Conservation (phyloP, 768 basidiomycete genomes). For the Boletellus emodensis region DNA sequence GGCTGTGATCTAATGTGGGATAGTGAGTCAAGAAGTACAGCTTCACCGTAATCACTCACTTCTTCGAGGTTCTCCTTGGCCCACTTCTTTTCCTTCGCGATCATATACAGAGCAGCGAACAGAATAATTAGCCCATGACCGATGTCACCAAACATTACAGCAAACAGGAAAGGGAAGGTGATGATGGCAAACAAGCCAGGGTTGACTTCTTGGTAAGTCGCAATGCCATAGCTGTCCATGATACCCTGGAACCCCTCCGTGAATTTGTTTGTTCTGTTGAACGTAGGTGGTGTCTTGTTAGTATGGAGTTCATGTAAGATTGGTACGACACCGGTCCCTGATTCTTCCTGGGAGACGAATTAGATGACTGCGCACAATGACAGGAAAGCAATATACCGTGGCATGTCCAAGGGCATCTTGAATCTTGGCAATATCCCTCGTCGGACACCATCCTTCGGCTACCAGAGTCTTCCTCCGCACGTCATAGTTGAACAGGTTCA, state of each 20-base stretch:
- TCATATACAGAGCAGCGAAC: conserved; percentile 76
- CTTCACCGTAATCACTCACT: conserved; percentile 35
- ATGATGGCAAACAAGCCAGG: conserved; percentile 89
- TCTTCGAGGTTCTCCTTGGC: conserved; percentile 73
- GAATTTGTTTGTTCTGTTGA: conserved; percentile 91
- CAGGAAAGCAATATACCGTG: conserved; percentile 47
- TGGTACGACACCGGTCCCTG: conserved; percentile 88
- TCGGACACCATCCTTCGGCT: conserved; percentile 97
- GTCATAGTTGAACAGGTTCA: conserved; percentile 96
- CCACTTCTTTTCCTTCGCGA: conserved; percentile 77
- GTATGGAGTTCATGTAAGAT: conserved; percentile 89
- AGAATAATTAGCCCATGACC: conserved; percentile 90
- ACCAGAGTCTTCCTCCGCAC: conserved; percentile 89
- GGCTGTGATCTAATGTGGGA: conserved; percentile 58
- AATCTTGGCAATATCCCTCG: conserved; percentile 81
- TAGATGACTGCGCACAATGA: neutral
- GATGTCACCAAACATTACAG: conserved; percentile 99
- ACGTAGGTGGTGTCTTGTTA: conserved; percentile 91
- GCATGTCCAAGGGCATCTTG: conserved; percentile 87
- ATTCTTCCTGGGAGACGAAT: conserved; percentile 58
- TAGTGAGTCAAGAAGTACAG: conserved; percentile 5
- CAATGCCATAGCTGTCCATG: conserved; percentile 96
- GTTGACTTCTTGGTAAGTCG: conserved; percentile 94
- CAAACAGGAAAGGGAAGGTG: conserved; percentile 98
- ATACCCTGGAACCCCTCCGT: conserved; percentile 96